phyloP scores from a whole-genome alignment of 768 basidiomycete species.

The Podaxis carcinomalis region DNA sequence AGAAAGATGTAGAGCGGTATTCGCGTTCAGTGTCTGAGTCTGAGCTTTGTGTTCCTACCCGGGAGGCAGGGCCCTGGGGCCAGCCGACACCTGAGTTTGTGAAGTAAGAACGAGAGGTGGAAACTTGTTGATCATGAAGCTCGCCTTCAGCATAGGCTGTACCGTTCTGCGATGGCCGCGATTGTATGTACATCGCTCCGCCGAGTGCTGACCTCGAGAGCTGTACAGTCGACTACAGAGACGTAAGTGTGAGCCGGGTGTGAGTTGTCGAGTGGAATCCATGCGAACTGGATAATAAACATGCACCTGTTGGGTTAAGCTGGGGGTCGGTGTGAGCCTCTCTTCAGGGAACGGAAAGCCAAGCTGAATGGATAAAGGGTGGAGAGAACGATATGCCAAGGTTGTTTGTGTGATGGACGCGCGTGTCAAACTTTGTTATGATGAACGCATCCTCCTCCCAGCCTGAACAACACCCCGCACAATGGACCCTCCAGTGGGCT shows the following conservation, averaged over 20 bases:
- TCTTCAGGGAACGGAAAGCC: too few relatives aligned
- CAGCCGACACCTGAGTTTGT: not conserved
- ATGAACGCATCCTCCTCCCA: not conserved
- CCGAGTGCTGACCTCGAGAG: not conserved
- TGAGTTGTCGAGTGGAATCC: not conserved
- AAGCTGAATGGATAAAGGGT: too few relatives aligned
- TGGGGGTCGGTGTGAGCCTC: not conserved
- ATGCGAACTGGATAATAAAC: not conserved
- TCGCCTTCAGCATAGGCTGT: constrained; percentile 11
- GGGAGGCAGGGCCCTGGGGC: not conserved
- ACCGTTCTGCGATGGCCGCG: constrained; percentile 8
- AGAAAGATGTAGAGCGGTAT: constrained; percentile 43
- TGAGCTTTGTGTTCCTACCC: constrained; percentile 28
- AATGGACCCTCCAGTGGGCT: constrained; percentile 45
- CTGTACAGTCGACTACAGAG: not conserved
- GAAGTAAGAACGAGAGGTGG: not conserved
- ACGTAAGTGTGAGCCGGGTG: not conserved
- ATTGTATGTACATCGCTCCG: constrained; percentile 3
- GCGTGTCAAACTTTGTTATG: not conserved
- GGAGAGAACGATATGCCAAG: not conserved
- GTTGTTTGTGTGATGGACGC: not conserved
- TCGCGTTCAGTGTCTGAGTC: constrained; percentile 55
- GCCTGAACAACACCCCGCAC: not conserved
- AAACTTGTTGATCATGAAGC: not conserved
- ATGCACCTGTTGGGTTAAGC: not conserved